Evolutionary conservation across 768 basidiomycete species (phyloP).

Genomic region (Kwoniella europaea): DNA sequence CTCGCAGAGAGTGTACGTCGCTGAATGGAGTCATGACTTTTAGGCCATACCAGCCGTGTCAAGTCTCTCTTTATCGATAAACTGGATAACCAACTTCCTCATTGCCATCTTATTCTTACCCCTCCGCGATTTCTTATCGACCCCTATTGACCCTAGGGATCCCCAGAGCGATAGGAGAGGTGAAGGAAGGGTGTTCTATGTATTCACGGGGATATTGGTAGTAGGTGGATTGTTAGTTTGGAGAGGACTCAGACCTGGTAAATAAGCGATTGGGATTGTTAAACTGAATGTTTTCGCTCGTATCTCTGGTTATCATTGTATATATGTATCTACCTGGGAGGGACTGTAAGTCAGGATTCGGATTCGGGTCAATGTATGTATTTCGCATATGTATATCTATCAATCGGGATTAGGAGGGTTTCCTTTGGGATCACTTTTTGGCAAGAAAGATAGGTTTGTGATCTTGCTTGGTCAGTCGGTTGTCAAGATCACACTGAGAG

Average conservation of each 20-base stretch:
- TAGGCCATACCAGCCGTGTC: constrained; percentile 82
- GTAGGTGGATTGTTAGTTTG: constrained; percentile 44
- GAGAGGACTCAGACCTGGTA: constrained; percentile 31
- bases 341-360: no score
- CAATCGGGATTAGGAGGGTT: no score
- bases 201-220: constrained; percentile 71
- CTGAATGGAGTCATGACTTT: constrained; percentile 5
- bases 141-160: constrained; percentile 31
- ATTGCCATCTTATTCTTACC: constrained; percentile 86
- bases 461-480: no score
- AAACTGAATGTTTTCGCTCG: neutral
- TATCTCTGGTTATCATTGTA: neutral
- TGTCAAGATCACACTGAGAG: no score
- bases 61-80: constrained; percentile 73
- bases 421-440: no score
- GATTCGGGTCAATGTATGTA: no score
- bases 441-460: no score
- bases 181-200: constrained; percentile 86
- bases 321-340: no score
- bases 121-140: constrained; percentile 69
- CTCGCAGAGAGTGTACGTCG: no score
- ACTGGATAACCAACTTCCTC: constrained; percentile 83
- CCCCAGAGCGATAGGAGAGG: constrained; percentile 62
- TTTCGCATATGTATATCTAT: no score
- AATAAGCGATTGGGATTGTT: neutral